Base-by-base conservation (phyloP, 1,284 basidiomycete genomes). In the Microstroma glucosiphilum region DNA sequence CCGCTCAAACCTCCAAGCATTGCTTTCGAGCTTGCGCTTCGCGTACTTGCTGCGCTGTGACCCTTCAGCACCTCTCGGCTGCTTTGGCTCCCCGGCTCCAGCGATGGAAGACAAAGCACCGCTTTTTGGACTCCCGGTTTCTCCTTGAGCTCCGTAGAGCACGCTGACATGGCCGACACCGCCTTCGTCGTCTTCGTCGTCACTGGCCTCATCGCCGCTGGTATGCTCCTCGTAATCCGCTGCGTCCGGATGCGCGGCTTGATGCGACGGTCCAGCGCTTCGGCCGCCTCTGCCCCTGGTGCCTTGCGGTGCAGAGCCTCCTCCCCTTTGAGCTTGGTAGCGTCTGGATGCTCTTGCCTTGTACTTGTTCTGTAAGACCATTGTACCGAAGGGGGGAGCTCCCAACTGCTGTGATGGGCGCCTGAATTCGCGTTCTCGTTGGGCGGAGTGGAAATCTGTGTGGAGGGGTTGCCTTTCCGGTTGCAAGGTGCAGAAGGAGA, bases 321-420 rank as follows among this genome's bases (percentile, higher is more conserved):
- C 63, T 51, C 57, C 61, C 15, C 64, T 46, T 43, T 49, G 2
- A 17, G 66, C 61, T 26, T 76, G 66, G 66, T 78, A 77, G 13
- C 68, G 63, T 42, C 72, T 59, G 40, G 75, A 77, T 2, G 77
- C 77, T 26, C 70, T 67, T 13, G 77, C 77, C 58, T 78, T 78
- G 74, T 72, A 77, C 58, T 77, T 78, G 67, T 78, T 77, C 43
- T 78, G 77, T 43, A 78, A 62, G 40, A 77, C 76, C 77, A 78
- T 78, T 21, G 43, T 40, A 46, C 30, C 30, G 30, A 9, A 37
- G 9, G 30, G 9, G 9, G 30, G 9, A 9, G 4, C 3, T 37
- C 30, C 30, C 3, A 37, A 9, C 30, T 37, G 30, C 30, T 3
- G 3, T 9, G 30, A 37, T 9, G 30, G 9, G 30, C 4, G 30